Conservation (phyloP, 495 filamentous ascomycete species). For the Xylaria acuta region DNA sequence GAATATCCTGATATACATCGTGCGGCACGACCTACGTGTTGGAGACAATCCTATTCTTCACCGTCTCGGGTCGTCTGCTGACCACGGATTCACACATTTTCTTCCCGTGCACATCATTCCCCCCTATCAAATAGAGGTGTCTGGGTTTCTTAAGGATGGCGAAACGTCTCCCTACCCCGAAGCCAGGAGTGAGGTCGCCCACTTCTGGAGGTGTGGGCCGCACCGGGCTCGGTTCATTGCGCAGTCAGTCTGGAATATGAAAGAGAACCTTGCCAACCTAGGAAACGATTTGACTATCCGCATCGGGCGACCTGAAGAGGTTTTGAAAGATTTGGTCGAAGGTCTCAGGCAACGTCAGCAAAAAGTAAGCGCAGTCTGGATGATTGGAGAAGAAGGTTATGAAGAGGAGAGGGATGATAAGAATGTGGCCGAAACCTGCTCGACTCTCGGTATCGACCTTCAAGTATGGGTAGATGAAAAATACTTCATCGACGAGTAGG, state of each 20-base stretch:
- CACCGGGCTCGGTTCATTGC: constrained; percentile 72
- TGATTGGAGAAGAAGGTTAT: constrained; percentile 66
- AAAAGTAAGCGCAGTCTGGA: constrained; percentile 69
- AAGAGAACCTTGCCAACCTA: constrained; percentile 58
- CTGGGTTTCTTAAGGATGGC: constrained; percentile 63
- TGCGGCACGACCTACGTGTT: constrained; percentile 71
- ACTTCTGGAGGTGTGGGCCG: constrained; percentile 71
- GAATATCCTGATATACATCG: constrained; percentile 64
- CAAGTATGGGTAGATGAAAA: constrained; percentile 72
- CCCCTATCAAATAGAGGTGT: constrained; percentile 71
- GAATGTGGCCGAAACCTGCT: constrained; percentile 54
- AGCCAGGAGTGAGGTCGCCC: constrained; percentile 60
- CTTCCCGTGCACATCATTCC: constrained; percentile 70
- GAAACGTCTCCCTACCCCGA: constrained; percentile 61
- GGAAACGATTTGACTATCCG: constrained; percentile 67
- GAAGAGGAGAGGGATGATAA: constrained; percentile 70
- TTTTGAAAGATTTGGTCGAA: constrained; percentile 58
- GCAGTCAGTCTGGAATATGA: constrained; percentile 72
- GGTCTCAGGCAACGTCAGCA: constrained; percentile 46
- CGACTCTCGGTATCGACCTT: constrained; percentile 58
- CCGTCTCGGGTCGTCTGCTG: constrained; percentile 51
- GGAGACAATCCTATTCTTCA: constrained; percentile 72
- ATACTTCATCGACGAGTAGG: constrained; percentile 76
- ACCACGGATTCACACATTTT: constrained; percentile 66
- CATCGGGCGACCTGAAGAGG: constrained; percentile 63